A percentile compares a stretch with the other conserved stretches of the same genome.
Conservation (phyloP, 805 yeast genomes). For the Cyberlindnera subsufficiens region DNA sequence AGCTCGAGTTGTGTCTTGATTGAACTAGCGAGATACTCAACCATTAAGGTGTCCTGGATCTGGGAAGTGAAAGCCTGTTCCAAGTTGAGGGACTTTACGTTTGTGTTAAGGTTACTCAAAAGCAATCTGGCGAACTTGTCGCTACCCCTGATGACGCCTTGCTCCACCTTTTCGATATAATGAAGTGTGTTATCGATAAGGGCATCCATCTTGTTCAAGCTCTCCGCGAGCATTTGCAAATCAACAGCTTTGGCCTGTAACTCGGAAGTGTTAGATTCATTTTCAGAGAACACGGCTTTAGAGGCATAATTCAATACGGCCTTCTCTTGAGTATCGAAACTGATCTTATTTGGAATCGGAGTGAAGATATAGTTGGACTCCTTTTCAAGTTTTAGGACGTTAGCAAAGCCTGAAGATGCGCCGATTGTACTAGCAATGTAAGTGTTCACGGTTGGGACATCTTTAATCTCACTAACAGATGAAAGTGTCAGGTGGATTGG, state of each 20-base stretch:
- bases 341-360: slow-evolving; percentile 64
- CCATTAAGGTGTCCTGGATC: slow-evolving; percentile 73
- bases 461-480: slow-evolving; percentile 31
- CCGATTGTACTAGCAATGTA: slow-evolving; percentile 77
- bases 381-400: slow-evolving; percentile 33
- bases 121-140: slow-evolving; percentile 62
- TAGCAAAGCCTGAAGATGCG: slow-evolving; percentile 34
- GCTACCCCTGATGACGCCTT: slow-evolving; percentile 41
- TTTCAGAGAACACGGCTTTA: slow-evolving; percentile 27
- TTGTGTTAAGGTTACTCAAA: slow-evolving; percentile 48
- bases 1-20: slow-evolving; percentile 80
- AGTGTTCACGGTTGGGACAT: slow-evolving; percentile 53
- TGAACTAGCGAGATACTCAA: slow-evolving; percentile 77
- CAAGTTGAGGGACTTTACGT: slow-evolving; percentile 39
- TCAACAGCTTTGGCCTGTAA: slow-evolving; percentile 32
- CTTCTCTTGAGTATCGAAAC: slow-evolving; percentile 53
- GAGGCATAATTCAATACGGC: slow-evolving; percentile 46
- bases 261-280: slow-evolving; percentile 20
- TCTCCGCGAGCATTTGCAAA: slow-evolving; percentile 38
- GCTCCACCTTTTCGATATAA: slow-evolving; percentile 39
- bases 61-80: slow-evolving; percentile 61
- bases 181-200: slow-evolving; percentile 44
- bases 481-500: slow-evolving; percentile 76
- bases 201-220: slow-evolving; percentile 38
- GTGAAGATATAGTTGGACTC: slow-evolving; percentile 54